Evolutionary conservation across 2,329 filamentous ascomycete genomes (phyloP).

Genomic region (Coniosporium uncinatum): DNA sequence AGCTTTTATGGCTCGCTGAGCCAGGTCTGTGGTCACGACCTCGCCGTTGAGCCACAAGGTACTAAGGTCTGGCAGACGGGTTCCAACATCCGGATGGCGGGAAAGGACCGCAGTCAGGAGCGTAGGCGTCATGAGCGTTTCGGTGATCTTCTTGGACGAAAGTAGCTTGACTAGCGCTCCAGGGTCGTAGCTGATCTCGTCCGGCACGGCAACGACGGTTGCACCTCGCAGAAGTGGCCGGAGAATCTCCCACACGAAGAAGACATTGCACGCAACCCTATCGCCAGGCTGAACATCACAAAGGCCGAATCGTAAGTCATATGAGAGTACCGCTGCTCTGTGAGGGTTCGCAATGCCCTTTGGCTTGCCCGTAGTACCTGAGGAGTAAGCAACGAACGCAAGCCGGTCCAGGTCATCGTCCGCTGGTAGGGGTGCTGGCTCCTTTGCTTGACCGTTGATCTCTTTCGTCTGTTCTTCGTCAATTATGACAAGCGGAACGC

Average conservation of each 20-base stretch:
- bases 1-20: constrained; percentile 59
- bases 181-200: constrained; percentile 74
- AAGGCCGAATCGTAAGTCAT: constrained; percentile 64
- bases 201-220: constrained; percentile 69
- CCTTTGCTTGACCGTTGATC: constrained; percentile 31
- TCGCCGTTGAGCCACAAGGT: constrained; percentile 80
- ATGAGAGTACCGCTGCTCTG: constrained; percentile 66
- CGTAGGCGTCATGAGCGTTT: constrained; percentile 81
- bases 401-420: constrained; percentile 68
- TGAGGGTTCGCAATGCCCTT: constrained; percentile 81
- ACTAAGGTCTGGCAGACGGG: constrained; percentile 57
- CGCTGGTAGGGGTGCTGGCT: constrained; percentile 35
- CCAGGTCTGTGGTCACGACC: constrained; percentile 75
- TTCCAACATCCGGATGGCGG: constrained; percentile 59
- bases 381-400: constrained; percentile 78
- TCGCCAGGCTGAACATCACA: constrained; percentile 67
- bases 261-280: constrained; percentile 82
- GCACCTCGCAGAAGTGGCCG: constrained; percentile 72
- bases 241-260: constrained; percentile 82
- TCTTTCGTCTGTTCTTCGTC: constrained; percentile 36
- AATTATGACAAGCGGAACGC: constrained; percentile 58
- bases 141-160: constrained; percentile 59
- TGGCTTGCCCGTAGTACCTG: constrained; percentile 72
- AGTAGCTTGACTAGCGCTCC: constrained; percentile 68
- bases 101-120: constrained; percentile 69